These are phyloP conservation scores for Ganoderma resinaceum DNA, from an alignment of 1,284 basidiomycete species.

Conservation along the genomic window DNA sequence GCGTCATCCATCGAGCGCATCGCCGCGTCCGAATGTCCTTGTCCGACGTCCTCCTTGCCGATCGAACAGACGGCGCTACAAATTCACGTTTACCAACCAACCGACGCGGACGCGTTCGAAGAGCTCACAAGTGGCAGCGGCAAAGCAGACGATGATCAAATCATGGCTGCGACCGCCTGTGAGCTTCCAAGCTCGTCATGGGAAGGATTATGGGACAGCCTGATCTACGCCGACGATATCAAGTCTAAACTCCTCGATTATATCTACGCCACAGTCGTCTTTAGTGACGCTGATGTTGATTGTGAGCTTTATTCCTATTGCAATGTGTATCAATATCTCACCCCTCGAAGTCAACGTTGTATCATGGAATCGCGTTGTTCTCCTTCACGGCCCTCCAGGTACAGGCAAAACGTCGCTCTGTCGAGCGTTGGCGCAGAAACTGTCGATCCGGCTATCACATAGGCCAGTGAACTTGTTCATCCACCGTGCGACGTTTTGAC, in stretches of 20 bases:
- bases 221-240: constrained; percentile 91
- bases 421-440: constrained; percentile 94
- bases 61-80: constrained; percentile 69
- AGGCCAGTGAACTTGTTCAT: constrained; percentile 54
- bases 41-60: constrained; percentile 59
- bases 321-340: not conserved
- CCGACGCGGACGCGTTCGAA: constrained; percentile 73
- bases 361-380: constrained; percentile 93
- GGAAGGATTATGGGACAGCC: constrained; percentile 91
- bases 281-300: constrained; percentile 90
- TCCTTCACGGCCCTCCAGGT: constrained; percentile 96
- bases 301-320: constrained; percentile 54
- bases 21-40: constrained; percentile 73
- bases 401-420: constrained; percentile 98
- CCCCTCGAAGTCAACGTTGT: constrained; percentile 79
- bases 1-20: constrained; percentile 81
- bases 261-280: constrained; percentile 91
- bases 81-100: constrained; percentile 90
- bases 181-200: constrained; percentile 84
- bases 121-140: constrained; percentile 77
- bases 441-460: constrained; percentile 89
- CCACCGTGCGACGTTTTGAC: not conserved
- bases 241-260: constrained; percentile 92
- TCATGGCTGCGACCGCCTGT: constrained; percentile 87
- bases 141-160: constrained; percentile 73